These are phyloP conservation scores for Pseudevernia furfuracea DNA, from an alignment of 495 filamentous ascomycete species.

Conservation along the genomic window DNA sequence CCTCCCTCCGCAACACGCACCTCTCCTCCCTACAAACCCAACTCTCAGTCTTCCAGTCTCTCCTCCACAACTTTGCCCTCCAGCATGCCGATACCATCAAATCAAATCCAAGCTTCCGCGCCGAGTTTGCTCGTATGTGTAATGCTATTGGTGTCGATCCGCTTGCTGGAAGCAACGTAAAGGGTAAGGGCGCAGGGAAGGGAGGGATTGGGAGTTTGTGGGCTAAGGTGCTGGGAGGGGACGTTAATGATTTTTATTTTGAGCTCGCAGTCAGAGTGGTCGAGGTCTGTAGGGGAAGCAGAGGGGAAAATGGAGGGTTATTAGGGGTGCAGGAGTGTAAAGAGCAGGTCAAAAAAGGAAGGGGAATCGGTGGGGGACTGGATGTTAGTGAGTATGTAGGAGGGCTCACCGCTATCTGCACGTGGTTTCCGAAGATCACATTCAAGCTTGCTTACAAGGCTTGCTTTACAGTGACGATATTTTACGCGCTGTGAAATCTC, in stretches of 20 bases:
- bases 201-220: slow-evolving; percentile 61
- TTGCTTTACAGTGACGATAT: slow-evolving; percentile 59
- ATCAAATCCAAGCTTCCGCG: slow-evolving; percentile 87
- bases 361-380: slow-evolving; percentile 62
- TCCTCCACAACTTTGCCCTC: slow-evolving; percentile 87
- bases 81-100: slow-evolving; percentile 93
- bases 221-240: slow-evolving; percentile 83
- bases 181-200: slow-evolving; percentile 33
- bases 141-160: slow-evolving; percentile 94
- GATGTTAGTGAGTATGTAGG: slow-evolving; percentile 59
- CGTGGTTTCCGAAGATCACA: too few relatives aligned
- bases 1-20: slow-evolving; percentile 71
- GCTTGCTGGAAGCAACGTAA: slow-evolving; percentile 62
- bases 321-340: slow-evolving; percentile 77
- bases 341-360: slow-evolving; percentile 61
- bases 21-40: slow-evolving; percentile 78
- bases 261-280: slow-evolving; percentile 90
- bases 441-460: background rate
- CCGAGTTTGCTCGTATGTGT: slow-evolving; percentile 98
- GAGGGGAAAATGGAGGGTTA: slow-evolving; percentile 86
- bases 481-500: slow-evolving; percentile 75
- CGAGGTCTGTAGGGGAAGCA: slow-evolving; percentile 80
- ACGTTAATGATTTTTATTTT: slow-evolving; percentile 97
- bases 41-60: slow-evolving; percentile 87
- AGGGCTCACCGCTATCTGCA: background rate